Conservation (phyloP, 2,329 filamentous ascomycete species). For the Ceratocystis huliohia region DNA sequence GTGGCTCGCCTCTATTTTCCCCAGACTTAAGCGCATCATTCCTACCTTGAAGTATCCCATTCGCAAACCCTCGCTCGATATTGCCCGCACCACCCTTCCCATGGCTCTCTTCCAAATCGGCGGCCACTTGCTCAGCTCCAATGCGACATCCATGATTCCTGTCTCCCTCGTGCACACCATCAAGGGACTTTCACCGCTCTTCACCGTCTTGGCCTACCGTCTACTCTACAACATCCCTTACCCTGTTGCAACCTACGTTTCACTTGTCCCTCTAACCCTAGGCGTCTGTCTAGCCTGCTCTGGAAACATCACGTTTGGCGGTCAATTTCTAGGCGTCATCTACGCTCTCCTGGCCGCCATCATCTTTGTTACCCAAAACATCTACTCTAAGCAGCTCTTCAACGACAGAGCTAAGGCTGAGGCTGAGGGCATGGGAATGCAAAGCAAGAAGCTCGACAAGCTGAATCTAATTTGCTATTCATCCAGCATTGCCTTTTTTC, state of each 20-base stretch:
- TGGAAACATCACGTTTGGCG: slow-evolving; percentile 61
- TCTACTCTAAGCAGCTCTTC: slow-evolving; percentile 95
- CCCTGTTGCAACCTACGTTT: slow-evolving; percentile 73
- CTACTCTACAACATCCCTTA: slow-evolving; percentile 82
- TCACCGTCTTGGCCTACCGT: slow-evolving; percentile 89
- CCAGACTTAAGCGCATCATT: slow-evolving; percentile 54
- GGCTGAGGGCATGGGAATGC: slow-evolving; percentile 49
- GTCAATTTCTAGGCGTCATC: slow-evolving; percentile 78
- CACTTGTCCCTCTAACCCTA: slow-evolving; percentile 75
- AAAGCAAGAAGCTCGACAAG: slow-evolving; percentile 79
- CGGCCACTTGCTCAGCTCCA: slow-evolving; percentile 86
- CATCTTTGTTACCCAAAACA: slow-evolving; percentile 96
- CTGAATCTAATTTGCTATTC: slow-evolving; percentile 94
- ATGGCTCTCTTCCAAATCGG: slow-evolving; percentile 85
- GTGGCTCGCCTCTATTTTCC: slow-evolving; percentile 60
- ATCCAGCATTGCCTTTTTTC: slow-evolving; percentile 78
- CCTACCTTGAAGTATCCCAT: slow-evolving; percentile 77
- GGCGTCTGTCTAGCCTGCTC: slow-evolving; percentile 97
- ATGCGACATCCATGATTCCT: slow-evolving; percentile 85
- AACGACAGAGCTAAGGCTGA: slow-evolving; percentile 84
- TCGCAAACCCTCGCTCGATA: slow-evolving; percentile 63
- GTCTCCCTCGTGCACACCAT: slow-evolving; percentile 97
- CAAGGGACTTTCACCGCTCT: slow-evolving; percentile 89
- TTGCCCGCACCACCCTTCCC: slow-evolving; percentile 79
- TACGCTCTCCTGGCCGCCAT: slow-evolving; percentile 83